Conservation (phyloP, 805 yeast genomes). For the Candida maris region DNA sequence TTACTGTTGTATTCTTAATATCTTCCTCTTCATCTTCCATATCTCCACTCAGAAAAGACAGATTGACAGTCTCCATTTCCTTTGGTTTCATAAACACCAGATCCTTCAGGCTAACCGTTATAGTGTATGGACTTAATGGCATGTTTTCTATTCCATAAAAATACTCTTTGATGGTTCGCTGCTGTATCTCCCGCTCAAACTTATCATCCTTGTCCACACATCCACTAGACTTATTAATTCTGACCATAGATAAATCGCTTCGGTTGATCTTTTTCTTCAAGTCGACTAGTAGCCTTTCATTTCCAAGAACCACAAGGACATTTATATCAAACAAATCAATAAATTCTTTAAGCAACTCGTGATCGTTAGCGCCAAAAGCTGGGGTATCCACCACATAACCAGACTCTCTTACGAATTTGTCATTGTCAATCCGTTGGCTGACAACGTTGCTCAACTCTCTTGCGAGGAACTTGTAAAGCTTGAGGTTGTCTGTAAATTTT, state of each 20-base stretch:
- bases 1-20: slow-evolving; percentile 6
- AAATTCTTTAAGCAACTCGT: slow-evolving; percentile 50
- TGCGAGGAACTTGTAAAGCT: slow-evolving; percentile 48
- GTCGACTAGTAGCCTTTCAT: slow-evolving; percentile 65
- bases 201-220: slow-evolving; percentile 70
- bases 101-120: slow-evolving; percentile 64
- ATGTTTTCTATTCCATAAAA: slow-evolving; percentile 74
- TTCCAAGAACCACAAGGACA: slow-evolving; percentile 67
- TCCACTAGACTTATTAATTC: slow-evolving; percentile 71
- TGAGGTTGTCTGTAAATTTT: slow-evolving; percentile 50
- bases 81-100: slow-evolving; percentile 60
- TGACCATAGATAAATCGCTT: slow-evolving; percentile 45
- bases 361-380: slow-evolving; percentile 48
- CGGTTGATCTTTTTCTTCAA: slow-evolving; percentile 47
- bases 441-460: slow-evolving; percentile 39
- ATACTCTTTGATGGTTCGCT: slow-evolving; percentile 76
- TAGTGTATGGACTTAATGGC: slow-evolving; percentile 79
- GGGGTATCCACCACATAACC: slow-evolving; percentile 80
- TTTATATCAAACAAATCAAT: slow-evolving; percentile 57
- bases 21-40: slow-evolving; percentile 20
- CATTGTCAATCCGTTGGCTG: slow-evolving; percentile 47
- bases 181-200: slow-evolving; percentile 67
- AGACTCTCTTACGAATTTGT: slow-evolving; percentile 39
- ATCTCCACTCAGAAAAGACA: slow-evolving; percentile 28
- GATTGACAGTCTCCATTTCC: slow-evolving; percentile 19